Evolutionary conservation across 306 rosid genomes (phyloP), one percentile per base, ranked within the genome.

Genomic region (Senna tora): DNA sequence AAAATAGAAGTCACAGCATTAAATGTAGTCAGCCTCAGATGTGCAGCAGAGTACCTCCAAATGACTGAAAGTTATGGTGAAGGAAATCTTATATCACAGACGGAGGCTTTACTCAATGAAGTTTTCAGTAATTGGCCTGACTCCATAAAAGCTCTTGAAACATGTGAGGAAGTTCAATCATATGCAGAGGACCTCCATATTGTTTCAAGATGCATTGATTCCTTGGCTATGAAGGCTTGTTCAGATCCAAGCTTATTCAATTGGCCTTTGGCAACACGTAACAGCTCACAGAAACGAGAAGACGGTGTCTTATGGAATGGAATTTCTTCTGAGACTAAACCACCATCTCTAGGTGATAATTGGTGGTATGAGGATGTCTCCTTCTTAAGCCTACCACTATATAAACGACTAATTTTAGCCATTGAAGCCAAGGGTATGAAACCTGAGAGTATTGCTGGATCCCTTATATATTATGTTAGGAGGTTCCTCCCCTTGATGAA

Each of bases 361-460:
- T 92, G 98, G 98, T 92, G 96, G 96, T 80, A 76, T 21, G 95
- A 88, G 75, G 98, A 92, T 62, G 83, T 90, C 25, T 90, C 87
- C 73, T 78, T 80, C 47, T 80, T 92, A 30, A 84, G 88, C 74
- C 77, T 90, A 43, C 78, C 87, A 17, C 59, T 88, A 12, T 92
- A 78, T 58, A 90, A 85, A 75, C 75, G 85, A 50, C 71, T 92
- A 14, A 80, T 92, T 69, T 62, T 84, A 47, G 84, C 89, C 0
- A 77, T 92, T 34, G 96, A 89, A 75, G 71, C 80, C 7, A 89
- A 82, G 72, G 96, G 96, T 57, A 82, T 87, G 90, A 86, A 86
- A 63, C 78, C 88, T 0, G 96, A 85, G 87, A 83, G 41, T 64
- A 65, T 92, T 45, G 87, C 88, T 20, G 75, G 74, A 11, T 86